phyloP scores from a whole-genome alignment of 2,329 filamentous ascomycete species.

The Penicillium fuscoglaucum region DNA sequence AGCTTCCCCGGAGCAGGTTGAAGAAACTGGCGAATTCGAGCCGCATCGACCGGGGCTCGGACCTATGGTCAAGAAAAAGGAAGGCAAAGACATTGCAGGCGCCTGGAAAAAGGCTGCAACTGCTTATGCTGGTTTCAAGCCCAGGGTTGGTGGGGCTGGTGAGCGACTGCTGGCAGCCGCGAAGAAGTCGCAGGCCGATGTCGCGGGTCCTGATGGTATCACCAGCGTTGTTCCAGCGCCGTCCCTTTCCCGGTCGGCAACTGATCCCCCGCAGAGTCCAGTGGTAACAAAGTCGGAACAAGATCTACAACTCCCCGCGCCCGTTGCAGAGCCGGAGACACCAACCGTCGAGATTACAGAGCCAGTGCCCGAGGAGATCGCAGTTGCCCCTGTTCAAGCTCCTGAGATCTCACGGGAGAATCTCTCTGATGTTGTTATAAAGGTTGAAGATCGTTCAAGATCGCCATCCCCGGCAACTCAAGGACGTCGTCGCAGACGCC shows the following conservation, averaged over 20 bases:
- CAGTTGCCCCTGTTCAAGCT: constrained; percentile 27
- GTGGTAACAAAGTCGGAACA: constrained; percentile 33
- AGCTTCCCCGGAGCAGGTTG: constrained; percentile 27
- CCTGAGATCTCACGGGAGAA: constrained; percentile 26
- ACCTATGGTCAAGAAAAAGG: constrained; percentile 85
- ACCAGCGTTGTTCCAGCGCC: constrained; percentile 84
- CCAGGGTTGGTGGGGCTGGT: constrained; percentile 80
- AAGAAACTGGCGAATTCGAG: constrained; percentile 54
- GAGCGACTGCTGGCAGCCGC: constrained; percentile 68
- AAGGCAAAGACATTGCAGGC: constrained; percentile 69
- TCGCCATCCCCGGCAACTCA: constrained; percentile 44
- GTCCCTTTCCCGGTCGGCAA: constrained; percentile 42
- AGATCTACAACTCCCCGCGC: constrained; percentile 25
- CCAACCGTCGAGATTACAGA: constrained; percentile 45
- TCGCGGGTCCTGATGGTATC: constrained; percentile 80
- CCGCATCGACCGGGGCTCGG: constrained; percentile 73
- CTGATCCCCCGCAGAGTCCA: constrained; percentile 39
- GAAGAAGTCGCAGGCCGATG: constrained; percentile 54
- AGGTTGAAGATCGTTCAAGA: constrained; percentile 31
- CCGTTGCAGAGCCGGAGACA: constrained; percentile 12
- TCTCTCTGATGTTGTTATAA: constrained; percentile 23
- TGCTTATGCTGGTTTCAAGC: constrained; percentile 74
- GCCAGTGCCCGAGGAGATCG: constrained; percentile 31
- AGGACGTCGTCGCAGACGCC: constrained; percentile 59
- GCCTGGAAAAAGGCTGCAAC: constrained; percentile 78